Percentiles rank a stretch among this genome's conserved stretches.
These are phyloP conservation scores for Phytophthora palmivora DNA, from an alignment of 352 stramenopile genomes.

Conservation along the genomic window DNA sequence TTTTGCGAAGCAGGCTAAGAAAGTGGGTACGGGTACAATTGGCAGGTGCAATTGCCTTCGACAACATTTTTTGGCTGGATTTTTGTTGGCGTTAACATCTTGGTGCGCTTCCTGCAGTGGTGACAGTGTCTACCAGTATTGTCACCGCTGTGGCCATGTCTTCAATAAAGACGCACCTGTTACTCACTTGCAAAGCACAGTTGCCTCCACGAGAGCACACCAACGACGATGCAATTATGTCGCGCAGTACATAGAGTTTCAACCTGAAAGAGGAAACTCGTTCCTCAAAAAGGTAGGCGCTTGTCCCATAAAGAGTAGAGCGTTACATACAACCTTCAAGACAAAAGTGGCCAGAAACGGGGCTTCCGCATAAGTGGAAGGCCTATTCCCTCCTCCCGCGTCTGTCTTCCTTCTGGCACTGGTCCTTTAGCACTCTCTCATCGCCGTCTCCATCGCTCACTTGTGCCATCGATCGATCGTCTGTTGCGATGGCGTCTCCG, in stretches of 20 bases:
- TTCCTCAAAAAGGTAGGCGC: background rate
- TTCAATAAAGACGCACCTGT: constrained; percentile 19
- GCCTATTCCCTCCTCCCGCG: constrained; percentile 22
- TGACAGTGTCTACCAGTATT: background rate
- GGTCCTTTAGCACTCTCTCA: constrained; percentile 20
- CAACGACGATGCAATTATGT: constrained; percentile 10
- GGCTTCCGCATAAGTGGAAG: constrained; percentile 5
- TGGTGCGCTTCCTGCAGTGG: constrained; percentile 10
- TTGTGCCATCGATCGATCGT: constrained; percentile 15
- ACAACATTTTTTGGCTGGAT: constrained; percentile 14
- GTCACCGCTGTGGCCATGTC: background rate
- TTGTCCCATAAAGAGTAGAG: constrained; percentile 1
- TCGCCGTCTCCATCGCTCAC: constrained; percentile 3
- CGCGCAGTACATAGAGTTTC: constrained; percentile 7
- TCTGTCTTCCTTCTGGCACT: constrained; percentile 43
- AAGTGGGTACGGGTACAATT: constrained; percentile 20
- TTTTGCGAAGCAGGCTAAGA: constrained; percentile 2
- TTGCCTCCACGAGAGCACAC: constrained; percentile 8
- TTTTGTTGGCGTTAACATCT: constrained; percentile 18
- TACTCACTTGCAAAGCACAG: constrained; percentile 6
- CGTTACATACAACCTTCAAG: constrained; percentile 17
- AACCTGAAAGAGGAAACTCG: background rate
- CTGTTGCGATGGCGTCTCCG: constrained; percentile 26
- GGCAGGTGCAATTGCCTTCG: background rate
- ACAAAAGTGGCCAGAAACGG: constrained; percentile 22